These are phyloP conservation scores for Botrytis cinerea DNA, from an alignment of 2,329 filamentous ascomycete species.

Conservation along the genomic window DNA sequence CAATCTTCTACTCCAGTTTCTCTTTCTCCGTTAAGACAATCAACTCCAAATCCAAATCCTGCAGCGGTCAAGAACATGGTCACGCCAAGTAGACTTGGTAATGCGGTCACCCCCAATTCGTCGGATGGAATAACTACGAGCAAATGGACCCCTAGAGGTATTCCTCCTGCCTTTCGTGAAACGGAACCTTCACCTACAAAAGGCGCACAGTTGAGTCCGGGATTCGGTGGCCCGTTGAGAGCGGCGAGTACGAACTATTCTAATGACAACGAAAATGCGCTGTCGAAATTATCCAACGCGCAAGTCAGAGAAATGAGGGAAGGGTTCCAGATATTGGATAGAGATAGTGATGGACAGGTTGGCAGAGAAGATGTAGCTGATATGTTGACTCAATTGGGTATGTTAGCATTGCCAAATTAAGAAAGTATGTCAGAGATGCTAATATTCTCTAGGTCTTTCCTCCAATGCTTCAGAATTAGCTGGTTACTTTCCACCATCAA, in stretches of 20 bases:
- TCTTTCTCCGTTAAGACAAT: conserved; percentile 64
- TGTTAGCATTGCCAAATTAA: conserved; percentile 22
- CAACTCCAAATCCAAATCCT: conserved; percentile 60
- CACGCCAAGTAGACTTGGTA: conserved; percentile 47
- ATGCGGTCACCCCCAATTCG: conserved; percentile 46
- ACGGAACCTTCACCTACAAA: conserved; percentile 40
- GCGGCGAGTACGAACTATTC: conserved; percentile 26
- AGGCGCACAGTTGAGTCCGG: conserved; percentile 35
- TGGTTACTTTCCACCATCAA: conserved; percentile 76
- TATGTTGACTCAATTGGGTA: conserved; percentile 84
- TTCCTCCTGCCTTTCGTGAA: conserved; percentile 42
- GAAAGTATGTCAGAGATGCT: conserved; percentile 4
- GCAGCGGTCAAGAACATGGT: conserved; percentile 52
- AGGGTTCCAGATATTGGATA: conserved; percentile 89
- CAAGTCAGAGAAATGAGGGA: conserved; percentile 88
- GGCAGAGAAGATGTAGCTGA: conserved; percentile 81
- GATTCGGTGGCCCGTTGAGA: conserved; percentile 37
- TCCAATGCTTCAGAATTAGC: conserved; percentile 70
- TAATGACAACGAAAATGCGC: conserved; percentile 47
- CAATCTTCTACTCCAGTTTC: conserved; percentile 64
- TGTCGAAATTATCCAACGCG: conserved; percentile 74
- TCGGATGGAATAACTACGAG: conserved; percentile 28
- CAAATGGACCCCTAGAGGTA: conserved; percentile 40
- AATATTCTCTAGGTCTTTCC: conserved; percentile 62
- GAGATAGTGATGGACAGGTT: conserved; percentile 82